Conservation (phyloP, 1,284 basidiomycete species). For the Mycena citricolor region DNA sequence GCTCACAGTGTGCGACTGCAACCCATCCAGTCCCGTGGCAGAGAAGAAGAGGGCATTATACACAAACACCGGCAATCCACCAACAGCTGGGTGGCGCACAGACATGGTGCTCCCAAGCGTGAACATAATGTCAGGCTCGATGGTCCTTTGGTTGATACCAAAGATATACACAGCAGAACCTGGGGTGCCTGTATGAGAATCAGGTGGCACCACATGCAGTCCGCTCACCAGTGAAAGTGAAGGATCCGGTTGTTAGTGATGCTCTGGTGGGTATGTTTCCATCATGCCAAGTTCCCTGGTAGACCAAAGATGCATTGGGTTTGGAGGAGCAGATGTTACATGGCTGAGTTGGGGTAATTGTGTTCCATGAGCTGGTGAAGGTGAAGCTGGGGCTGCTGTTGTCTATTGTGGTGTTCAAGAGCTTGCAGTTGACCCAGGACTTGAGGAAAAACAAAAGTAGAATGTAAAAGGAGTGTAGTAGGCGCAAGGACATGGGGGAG, state of each 20-base stretch:
- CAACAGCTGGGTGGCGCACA: conserved; percentile 11
- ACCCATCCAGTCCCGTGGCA: neutral
- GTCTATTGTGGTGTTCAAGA: conserved; percentile 10
- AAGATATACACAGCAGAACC: conserved; percentile 14
- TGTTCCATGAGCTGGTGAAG: conserved; percentile 2
- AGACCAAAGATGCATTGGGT: neutral
- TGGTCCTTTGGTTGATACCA: conserved; percentile 7
- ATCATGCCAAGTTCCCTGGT: conserved; percentile 8
- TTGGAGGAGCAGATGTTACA: conserved; percentile 8
- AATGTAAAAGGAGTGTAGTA: conserved; percentile 13
- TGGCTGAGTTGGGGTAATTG: neutral
- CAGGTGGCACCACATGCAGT: neutral
- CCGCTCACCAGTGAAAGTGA: conserved; percentile 10
- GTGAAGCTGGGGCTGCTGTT: conserved; percentile 1
- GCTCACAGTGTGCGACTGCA: conserved; percentile 10
- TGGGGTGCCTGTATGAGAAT: neutral
- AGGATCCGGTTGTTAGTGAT: conserved; percentile 1
- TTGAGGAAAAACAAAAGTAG: conserved; percentile 1
- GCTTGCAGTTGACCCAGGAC: neutral
- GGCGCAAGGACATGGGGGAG: conserved; percentile 12
- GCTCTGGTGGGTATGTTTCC: neutral
- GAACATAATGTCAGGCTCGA: conserved; percentile 11
- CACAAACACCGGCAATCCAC: neutral
- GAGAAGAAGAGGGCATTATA: conserved; percentile 11
- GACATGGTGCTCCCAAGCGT: conserved; percentile 3